Evolutionary conservation across 768 basidiomycete genomes (phyloP).

Genomic region (Phylloporus rhodoxanthus): DNA sequence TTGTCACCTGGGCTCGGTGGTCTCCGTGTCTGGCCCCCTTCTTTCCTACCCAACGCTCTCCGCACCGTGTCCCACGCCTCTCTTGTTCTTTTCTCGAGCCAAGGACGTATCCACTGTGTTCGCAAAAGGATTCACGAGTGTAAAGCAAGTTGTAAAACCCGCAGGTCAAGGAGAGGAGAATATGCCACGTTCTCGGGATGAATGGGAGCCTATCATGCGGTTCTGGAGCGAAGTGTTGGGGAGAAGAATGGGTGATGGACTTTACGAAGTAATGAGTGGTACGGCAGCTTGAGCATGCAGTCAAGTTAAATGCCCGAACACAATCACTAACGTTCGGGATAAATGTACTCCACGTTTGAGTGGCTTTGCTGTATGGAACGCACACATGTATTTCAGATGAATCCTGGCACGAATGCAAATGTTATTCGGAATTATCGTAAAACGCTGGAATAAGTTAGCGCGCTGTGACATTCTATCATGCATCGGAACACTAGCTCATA

Average conservation of each 20-base stretch:
- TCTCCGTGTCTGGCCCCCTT: constrained; percentile 66
- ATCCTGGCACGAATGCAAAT: too few species aligned
- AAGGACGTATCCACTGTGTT: constrained; percentile 45
- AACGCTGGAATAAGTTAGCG: background rate
- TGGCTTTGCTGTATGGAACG: too few species aligned
- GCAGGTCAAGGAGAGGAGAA: constrained; percentile 36
- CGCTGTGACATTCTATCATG: background rate
- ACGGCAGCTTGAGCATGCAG: constrained; percentile 1
- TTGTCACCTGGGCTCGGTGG: constrained; percentile 56
- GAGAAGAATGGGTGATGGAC: constrained; percentile 50
- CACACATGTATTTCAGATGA: too few species aligned
- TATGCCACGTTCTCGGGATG: constrained; percentile 72
- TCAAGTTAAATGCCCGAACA: background rate
- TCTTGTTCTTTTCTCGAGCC: constrained; percentile 53
- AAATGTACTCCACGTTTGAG: too few species aligned
- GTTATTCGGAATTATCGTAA: constrained; percentile 2
- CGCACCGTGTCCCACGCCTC: constrained; percentile 49
- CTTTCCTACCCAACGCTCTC: constrained; percentile 70
- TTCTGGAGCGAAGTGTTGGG: constrained; percentile 75
- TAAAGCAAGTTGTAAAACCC: constrained; percentile 45
- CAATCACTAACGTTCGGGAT: too few species aligned
- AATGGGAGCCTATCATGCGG: constrained; percentile 81
- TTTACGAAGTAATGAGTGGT: constrained; percentile 62
- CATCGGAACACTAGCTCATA: constrained; percentile 3
- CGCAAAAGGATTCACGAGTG: constrained; percentile 51